Evolutionary conservation across 768 basidiomycete species (phyloP).

Genomic region (Phaeolepiota aurea): DNA sequence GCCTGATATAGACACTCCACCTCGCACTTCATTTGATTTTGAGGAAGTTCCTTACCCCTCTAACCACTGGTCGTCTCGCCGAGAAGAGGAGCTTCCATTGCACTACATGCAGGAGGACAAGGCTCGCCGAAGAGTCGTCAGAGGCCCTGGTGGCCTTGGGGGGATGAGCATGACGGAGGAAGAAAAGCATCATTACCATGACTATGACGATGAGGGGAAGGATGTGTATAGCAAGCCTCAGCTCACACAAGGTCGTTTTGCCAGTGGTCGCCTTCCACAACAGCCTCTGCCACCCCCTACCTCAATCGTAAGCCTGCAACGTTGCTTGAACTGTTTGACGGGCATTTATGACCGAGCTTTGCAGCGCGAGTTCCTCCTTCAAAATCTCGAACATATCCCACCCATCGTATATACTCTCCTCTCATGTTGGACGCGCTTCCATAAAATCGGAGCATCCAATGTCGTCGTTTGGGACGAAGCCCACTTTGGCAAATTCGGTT

Average conservation of each 20-base stretch:
- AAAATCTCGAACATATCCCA: constrained; percentile 73
- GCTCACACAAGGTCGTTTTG: constrained; percentile 21
- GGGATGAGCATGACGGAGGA: constrained; percentile 16
- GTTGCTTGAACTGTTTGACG: background rate
- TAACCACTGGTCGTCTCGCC: constrained; percentile 16
- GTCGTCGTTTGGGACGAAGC: constrained; percentile 98
- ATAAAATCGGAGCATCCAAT: constrained; percentile 82
- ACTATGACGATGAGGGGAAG: constrained; percentile 41
- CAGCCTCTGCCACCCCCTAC: constrained; percentile 50
- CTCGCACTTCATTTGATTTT: constrained; percentile 57
- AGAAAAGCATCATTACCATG: constrained; percentile 18
- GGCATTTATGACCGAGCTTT: background rate
- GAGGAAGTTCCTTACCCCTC: constrained; percentile 61
- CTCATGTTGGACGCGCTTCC: constrained; percentile 91
- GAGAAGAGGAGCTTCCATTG: constrained; percentile 37
- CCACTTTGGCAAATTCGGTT: constrained; percentile 98
- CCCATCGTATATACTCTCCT: constrained; percentile 87
- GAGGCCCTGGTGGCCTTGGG: constrained; percentile 15
- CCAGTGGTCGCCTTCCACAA: constrained; percentile 45
- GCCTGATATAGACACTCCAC: constrained; percentile 36
- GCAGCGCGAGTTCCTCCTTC: constrained; percentile 68
- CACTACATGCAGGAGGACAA: constrained; percentile 60
- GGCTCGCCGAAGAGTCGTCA: constrained; percentile 39
- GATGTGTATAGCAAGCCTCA: constrained; percentile 37
- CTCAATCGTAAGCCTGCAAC: constrained; percentile 32